These are phyloP conservation scores for Paulownia fortunei DNA, from an alignment of 257 asterid genomes.

Conservation along the genomic window DNA sequence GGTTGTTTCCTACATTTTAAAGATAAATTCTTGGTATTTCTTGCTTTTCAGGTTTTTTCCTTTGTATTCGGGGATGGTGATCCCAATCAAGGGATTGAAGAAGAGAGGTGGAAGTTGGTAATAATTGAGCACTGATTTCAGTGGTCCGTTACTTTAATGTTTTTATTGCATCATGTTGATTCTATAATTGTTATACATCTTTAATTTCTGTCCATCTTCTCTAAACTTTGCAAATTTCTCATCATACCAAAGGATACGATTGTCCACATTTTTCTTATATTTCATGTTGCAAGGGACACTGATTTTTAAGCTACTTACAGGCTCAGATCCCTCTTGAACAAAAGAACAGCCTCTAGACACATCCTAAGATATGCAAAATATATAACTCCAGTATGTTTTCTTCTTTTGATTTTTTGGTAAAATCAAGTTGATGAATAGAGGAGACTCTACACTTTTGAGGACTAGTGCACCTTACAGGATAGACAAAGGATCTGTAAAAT, in stretches of 20 bases:
- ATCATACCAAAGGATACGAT: neutral
- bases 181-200: conserved; percentile 27
- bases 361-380: neutral
- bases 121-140: conserved; percentile 82
- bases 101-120: conserved; percentile 99
- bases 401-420: neutral
- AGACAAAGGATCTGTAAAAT: neutral
- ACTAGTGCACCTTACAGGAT: neutral
- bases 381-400: neutral
- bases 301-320: conserved; percentile 30
- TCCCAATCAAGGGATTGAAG: conserved; percentile 99
- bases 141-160: conserved; percentile 77
- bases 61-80: conserved; percentile 99
- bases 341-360: neutral
- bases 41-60: conserved; percentile 80
- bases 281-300: neutral
- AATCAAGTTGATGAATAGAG: neutral
- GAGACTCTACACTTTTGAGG: neutral
- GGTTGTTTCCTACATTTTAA: conserved; percentile 23
- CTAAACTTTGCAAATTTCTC: conserved; percentile 16
- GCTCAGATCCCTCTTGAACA: conserved; percentile 21
- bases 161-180: conserved; percentile 31
- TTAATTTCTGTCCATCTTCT: conserved; percentile 12
- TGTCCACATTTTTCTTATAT: conserved; percentile 8
- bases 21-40: conserved; percentile 12